Conservation (phyloP, 1,139 yeast genomes). For the Scheffersomyces parashehatae region DNA sequence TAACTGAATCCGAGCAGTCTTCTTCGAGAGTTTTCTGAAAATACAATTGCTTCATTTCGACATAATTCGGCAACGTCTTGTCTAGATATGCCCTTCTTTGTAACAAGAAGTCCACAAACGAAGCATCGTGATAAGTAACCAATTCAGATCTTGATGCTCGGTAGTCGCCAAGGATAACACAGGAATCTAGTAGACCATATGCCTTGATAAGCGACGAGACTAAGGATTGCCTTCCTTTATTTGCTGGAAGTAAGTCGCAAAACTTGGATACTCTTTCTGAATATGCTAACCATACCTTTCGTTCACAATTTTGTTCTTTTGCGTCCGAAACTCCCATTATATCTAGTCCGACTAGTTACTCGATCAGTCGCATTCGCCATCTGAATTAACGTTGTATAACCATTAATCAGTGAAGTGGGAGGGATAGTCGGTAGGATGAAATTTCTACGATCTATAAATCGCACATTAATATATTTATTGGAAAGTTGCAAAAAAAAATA, state of each 20-base stretch:
- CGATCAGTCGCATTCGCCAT: too few species aligned
- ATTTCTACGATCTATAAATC: too few species aligned
- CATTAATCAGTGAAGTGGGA: too few species aligned
- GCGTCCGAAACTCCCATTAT: too few species aligned
- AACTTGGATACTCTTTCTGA: constrained; percentile 21
- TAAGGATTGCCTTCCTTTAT: constrained; percentile 49
- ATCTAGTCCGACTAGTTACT: too few species aligned
- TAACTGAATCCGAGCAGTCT: too few species aligned
- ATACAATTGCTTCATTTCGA: background rate
- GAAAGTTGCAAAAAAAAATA: background rate
- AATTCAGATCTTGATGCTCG: constrained; percentile 27
- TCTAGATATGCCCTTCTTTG: constrained; percentile 15
- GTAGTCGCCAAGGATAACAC: constrained; percentile 25
- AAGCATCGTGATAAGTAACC: constrained; percentile 38
- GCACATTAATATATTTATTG: background rate
- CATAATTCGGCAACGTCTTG: background rate
- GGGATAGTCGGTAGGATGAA: too few species aligned
- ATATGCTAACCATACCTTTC: constrained; percentile 24
- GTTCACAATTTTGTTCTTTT: background rate
- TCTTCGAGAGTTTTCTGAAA: background rate
- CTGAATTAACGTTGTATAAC: too few species aligned
- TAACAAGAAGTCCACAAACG: constrained; percentile 36
- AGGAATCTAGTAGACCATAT: constrained; percentile 31
- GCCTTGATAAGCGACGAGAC: constrained; percentile 45
- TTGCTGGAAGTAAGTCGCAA: constrained; percentile 53